Conservation (phyloP, 2,329 filamentous ascomycete genomes). For the Fusarium aywerte region DNA sequence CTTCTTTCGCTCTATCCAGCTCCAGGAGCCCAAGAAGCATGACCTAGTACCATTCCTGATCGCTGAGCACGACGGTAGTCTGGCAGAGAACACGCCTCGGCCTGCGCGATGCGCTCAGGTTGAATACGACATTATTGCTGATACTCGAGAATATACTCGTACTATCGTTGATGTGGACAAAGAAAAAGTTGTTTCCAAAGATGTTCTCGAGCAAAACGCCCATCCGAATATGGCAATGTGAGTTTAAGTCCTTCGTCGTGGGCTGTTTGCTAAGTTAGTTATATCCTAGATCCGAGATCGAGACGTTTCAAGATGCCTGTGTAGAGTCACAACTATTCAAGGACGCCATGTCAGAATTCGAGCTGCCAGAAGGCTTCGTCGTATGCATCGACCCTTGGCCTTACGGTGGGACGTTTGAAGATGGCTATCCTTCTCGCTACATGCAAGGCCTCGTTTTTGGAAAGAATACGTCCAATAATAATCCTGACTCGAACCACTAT, state of each 20-base stretch:
- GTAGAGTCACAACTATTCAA: slow-evolving; percentile 58
- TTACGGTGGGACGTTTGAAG: slow-evolving; percentile 62
- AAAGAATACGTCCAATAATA: slow-evolving; percentile 55
- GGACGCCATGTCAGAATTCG: slow-evolving; percentile 52
- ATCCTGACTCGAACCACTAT: slow-evolving; percentile 70
- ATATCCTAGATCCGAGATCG: background rate
- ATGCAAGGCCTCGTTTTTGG: slow-evolving; percentile 64
- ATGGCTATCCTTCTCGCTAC: slow-evolving; percentile 49
- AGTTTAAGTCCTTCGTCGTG: background rate
- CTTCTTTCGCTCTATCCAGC: slow-evolving; percentile 66
- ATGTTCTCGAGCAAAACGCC: slow-evolving; percentile 41
- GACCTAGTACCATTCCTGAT: slow-evolving; percentile 69
- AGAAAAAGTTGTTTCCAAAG: slow-evolving; percentile 46
- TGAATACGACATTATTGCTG: slow-evolving; percentile 55
- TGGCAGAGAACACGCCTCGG: slow-evolving; percentile 40
- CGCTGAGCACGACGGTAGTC: slow-evolving; percentile 17
- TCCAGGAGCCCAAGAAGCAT: slow-evolving; percentile 70
- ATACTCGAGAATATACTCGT: slow-evolving; percentile 50
- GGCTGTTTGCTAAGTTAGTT: background rate
- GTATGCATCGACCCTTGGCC: slow-evolving; percentile 72
- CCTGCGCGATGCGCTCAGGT: slow-evolving; percentile 60
- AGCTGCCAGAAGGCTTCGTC: slow-evolving; percentile 50
- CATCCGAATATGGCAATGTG: slow-evolving; percentile 54
- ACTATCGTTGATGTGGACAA: slow-evolving; percentile 54
- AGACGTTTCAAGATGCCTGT: slow-evolving; percentile 53